Evolutionary conservation across 225 moss, liverwort and hornwort genomes (phyloP), one percentile per base, ranked within the genome.

Genomic region (Pleurozium schreberi): DNA sequence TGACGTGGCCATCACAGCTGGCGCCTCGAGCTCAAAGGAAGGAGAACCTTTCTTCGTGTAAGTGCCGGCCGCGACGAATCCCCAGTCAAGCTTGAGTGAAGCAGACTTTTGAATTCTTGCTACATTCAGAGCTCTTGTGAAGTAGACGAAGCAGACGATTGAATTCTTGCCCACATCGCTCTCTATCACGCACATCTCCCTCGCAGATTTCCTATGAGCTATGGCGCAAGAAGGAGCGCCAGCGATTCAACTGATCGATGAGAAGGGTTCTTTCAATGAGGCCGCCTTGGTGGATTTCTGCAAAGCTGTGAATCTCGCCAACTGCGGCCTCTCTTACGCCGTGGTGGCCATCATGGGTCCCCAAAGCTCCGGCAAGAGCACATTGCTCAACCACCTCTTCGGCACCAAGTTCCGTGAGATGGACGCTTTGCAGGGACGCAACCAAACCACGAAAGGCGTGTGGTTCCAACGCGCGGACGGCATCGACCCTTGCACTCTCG

Each of bases 271-370:
- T 8, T 96, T 99, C 68, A 55, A 96, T 66, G 94, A 90, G 38
- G 57, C 83, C 15, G 93, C 92, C 9, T 64, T 99, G 52, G 94
- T 96, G 26, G 88, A 92, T 33, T 99, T 99, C 71, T 91, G 93
- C 30, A 95, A 92, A 87, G 91, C 90, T 4, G 92, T 97, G 85
- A 86, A 70, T 50, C 90, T 99, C 67, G 82, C 94, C 17, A 94
- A 92, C 85, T 96, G 96, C 50, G 99, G 99, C 11, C 94, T 99
- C 5, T 96, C 97, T 14, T 99, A 99, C 80, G 99, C 99, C 8
- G 99, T 99, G 88, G 99, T 99, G 88, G 92, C 97, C 30, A 97
- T 99, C 86, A 97, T 99, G 99, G 99, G 99, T 6, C 99, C 99
- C 52, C 99, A 99, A 65, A 97, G 97, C 93, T 96, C 96, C 50